phyloP scores from a whole-genome alignment of 2,329 filamentous ascomycete genomes.

The Trichoderma oligosporum region DNA sequence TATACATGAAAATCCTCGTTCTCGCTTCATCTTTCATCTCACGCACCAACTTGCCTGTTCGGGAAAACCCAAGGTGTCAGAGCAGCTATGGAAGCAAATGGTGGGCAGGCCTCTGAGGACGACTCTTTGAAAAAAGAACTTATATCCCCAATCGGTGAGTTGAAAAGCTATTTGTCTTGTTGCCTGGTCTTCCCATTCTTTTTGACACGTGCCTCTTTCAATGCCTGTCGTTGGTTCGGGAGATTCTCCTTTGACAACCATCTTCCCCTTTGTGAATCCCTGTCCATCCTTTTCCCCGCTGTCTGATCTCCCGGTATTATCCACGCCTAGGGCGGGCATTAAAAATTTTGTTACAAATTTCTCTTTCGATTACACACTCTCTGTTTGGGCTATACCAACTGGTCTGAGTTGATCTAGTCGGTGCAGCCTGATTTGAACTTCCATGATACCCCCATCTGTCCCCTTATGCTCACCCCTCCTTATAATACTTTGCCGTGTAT shows the following conservation, averaged over 20 bases:
- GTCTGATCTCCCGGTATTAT: background rate
- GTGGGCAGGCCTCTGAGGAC: conserved; percentile 46
- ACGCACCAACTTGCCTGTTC: conserved; percentile 18
- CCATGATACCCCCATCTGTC: background rate
- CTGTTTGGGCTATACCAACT: background rate
- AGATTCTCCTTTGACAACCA: background rate
- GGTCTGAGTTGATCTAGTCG: background rate
- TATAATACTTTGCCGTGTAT: no score
- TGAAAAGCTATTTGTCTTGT: conserved; percentile 31
- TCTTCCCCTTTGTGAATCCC: background rate
- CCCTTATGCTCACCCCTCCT: background rate
- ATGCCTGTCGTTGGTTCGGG: conserved; percentile 44
- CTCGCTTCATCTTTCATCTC: background rate
- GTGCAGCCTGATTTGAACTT: background rate
- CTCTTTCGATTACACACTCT: background rate
- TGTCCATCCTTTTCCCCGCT: background rate
- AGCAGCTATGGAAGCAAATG: conserved; percentile 36
- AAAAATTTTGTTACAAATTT: no score
- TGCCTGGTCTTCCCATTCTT: conserved; percentile 32
- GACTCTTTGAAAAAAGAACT: conserved; percentile 42
- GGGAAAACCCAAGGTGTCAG: conserved; percentile 10
- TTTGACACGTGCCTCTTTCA: conserved; percentile 45
- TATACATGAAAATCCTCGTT: background rate
- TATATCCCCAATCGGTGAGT: conserved; percentile 56
- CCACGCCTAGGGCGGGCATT: background rate